phyloP scores from a whole-genome alignment of 495 filamentous ascomycete genomes.

The Neurospora hispaniola region DNA sequence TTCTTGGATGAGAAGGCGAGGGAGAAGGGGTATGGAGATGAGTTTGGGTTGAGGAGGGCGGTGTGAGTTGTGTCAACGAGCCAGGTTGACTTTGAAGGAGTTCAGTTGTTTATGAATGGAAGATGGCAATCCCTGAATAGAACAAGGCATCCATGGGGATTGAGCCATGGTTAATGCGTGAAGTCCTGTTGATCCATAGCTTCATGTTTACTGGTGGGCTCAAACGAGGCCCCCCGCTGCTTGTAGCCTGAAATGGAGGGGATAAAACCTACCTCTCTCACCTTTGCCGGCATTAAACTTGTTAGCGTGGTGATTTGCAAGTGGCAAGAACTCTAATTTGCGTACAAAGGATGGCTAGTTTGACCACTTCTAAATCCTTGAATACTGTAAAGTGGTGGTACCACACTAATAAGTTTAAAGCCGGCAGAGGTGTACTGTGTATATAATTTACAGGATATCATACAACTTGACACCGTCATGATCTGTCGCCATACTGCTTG shows the following conservation, averaged over 20 bases:
- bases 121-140: neutral
- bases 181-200: neutral
- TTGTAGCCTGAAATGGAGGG: neutral
- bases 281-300: too few species aligned
- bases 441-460: neutral
- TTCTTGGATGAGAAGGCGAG: conserved; percentile 43
- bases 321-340: too few species aligned
- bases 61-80: neutral
- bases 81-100: neutral
- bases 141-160: neutral
- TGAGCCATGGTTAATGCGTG: neutral
- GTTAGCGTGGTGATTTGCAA: too few species aligned
- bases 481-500: neutral
- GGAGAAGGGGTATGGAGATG: conserved; percentile 12
- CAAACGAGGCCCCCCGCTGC: neutral
- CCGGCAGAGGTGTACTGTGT: too few species aligned
- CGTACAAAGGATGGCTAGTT: too few species aligned
- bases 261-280: neutral
- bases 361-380: too few species aligned
- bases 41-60: conserved; percentile 4
- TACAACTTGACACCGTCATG: neutral
- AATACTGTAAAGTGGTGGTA: too few species aligned
- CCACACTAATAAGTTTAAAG: too few species aligned
- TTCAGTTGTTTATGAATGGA: neutral
- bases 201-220: neutral